These are phyloP conservation scores for Penicillium steckii DNA, from an alignment of 495 filamentous ascomycete species.

Conservation along the genomic window DNA sequence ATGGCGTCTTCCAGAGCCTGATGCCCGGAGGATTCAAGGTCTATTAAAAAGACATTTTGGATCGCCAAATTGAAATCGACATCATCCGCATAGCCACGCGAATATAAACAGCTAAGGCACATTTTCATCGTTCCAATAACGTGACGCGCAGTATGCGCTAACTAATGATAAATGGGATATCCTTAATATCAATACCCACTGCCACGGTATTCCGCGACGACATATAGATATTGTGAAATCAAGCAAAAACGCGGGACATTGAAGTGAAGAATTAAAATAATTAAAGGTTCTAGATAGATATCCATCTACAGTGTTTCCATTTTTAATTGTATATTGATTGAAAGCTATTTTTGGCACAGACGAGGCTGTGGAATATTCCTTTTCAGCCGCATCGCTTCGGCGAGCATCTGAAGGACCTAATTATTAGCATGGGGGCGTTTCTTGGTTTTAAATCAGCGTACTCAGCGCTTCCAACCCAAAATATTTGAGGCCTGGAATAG, in stretches of 20 bases:
- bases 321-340: no score
- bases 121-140: neutral
- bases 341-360: neutral
- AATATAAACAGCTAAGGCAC: neutral
- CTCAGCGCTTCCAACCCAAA: no score
- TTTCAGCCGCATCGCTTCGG: no score
- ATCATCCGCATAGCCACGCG: neutral
- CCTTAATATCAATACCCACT: neutral
- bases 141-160: neutral
- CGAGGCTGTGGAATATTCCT: neutral
- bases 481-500: no score
- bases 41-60: conserved; percentile 5
- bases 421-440: no score
- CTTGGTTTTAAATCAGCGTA: no score
- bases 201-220: neutral
- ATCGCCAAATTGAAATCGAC: no score
- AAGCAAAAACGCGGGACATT: neutral
- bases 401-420: no score
- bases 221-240: neutral
- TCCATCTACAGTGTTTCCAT: no score
- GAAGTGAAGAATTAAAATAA: neutral
- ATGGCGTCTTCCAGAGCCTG: conserved; percentile 48
- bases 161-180: neutral
- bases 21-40: conserved; percentile 42
- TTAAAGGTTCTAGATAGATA: no score